Percentiles rank a stretch among this genome's conserved stretches.
Conservation (phyloP, 345 rosid genomes). For the Salix udensis region DNA sequence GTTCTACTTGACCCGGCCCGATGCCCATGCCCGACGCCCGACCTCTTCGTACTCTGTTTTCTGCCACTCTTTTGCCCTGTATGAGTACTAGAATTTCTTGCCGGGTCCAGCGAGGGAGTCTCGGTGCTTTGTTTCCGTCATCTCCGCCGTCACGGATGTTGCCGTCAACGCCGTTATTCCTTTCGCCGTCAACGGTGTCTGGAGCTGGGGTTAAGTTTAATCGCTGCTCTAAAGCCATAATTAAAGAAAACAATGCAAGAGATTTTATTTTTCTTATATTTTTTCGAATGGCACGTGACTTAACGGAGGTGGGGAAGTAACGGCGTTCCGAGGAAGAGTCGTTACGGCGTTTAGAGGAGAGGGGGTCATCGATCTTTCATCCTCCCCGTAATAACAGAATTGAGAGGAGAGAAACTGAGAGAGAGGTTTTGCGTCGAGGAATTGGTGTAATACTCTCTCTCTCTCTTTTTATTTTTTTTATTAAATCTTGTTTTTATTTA, state of each 20-base stretch:
- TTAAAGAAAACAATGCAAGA: not conserved
- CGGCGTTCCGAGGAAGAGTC: conserved; percentile 43
- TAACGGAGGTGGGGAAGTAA: conserved; percentile 28
- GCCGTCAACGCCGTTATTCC: conserved; percentile 39
- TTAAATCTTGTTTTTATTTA: not conserved
- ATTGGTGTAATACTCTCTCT: not conserved
- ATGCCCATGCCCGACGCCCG: conserved; percentile 62
- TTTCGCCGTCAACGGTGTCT: conserved; percentile 31
- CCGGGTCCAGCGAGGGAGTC: conserved; percentile 97
- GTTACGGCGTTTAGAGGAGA: conserved; percentile 45
- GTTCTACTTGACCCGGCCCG: conserved; percentile 70
- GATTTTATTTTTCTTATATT: not conserved
- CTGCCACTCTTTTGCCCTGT: conserved; percentile 91
- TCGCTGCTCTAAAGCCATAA: conserved; percentile 22
- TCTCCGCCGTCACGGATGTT: conserved; percentile 47
- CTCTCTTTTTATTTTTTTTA: not conserved
- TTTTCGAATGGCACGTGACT: conserved; percentile 37
- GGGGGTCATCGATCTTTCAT: not conserved
- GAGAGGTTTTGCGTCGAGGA: conserved; percentile 9
- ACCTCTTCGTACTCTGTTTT: conserved; percentile 76
- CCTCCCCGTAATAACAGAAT: not conserved
- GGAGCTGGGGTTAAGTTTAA: conserved; percentile 9
- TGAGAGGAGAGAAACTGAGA: conserved; percentile 9
- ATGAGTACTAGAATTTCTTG: conserved; percentile 93
- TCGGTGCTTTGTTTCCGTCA: conserved; percentile 56